phyloP scores from a whole-genome alignment of 2,329 filamentous ascomycete species.

The Aureobasidium mangrovei region DNA sequence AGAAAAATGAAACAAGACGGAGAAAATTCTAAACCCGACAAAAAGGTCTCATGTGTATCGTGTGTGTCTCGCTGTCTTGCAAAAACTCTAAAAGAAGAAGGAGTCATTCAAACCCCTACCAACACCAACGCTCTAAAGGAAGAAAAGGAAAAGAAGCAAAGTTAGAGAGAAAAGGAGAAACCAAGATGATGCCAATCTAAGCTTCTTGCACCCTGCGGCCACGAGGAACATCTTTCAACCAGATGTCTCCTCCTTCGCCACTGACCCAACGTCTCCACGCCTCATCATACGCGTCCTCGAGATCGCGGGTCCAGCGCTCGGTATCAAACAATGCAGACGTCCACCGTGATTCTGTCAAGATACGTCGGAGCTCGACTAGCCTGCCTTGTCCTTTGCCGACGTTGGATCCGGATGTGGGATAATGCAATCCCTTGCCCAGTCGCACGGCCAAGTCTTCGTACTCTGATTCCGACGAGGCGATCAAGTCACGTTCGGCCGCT shows the following conservation, averaged over 20 bases:
- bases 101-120: background rate
- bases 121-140: background rate
- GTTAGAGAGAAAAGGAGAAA: background rate
- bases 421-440: conserved; percentile 56
- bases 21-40: no score
- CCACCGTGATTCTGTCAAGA: conserved; percentile 80
- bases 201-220: background rate
- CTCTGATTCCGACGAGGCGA: conserved; percentile 66
- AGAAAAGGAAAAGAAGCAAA: background rate
- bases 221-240: conserved; percentile 43
- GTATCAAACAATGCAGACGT: conserved; percentile 86
- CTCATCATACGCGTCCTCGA: conserved; percentile 80
- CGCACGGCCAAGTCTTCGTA: conserved; percentile 73
- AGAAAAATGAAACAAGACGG: no score
- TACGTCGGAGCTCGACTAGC: conserved; percentile 66
- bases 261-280: conserved; percentile 84
- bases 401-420: conserved; percentile 37
- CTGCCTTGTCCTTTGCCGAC: conserved; percentile 56
- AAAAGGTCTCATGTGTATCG: no score
- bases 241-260: conserved; percentile 87
- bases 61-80: no score
- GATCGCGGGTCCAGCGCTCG: conserved; percentile 76
- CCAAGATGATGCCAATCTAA: no score
- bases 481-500: conserved; percentile 62
- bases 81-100: no score